Evolutionary conservation across 768 basidiomycete species (phyloP), one percentile per base, ranked within the genome.

Genomic region (Pluteus cervinus): DNA sequence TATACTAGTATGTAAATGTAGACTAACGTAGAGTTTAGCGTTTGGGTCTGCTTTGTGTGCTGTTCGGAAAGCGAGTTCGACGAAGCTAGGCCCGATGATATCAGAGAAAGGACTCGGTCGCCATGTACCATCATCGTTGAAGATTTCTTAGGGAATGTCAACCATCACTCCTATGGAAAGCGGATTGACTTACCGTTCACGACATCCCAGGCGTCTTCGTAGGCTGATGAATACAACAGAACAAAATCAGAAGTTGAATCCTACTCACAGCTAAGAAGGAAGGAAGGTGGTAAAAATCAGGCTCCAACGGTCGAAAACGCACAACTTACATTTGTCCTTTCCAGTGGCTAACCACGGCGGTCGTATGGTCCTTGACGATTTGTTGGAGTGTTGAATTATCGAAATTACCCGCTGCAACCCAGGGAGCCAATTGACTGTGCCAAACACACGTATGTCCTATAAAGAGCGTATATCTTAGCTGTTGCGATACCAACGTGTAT

Each of bases 401-500:
- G 51, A 70, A 74, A 18, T 52, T 52, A 17, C 66, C 68, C 15
- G 59, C 50, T 3, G 66, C 52, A 3, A 76, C 71, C 73, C 73
- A 76, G 48, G 50, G 54, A 4, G 73, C 67, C 5, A 77, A 68
- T 50, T 79, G 75, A 24, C 61, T 65, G 50, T 77, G 58, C 73
- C 73, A 74, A 6, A 73, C 69, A 21, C 63, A 68, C 42, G 63
- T 71, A 42, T 71, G 65, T 9, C 71, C 65, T 66, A 33, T 14
- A 15, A 32, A 9, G 12, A 14, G 18, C 10, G n/a, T n/a, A n/a
- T n/a, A n/a, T n/a, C n/a, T n/a, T n/a, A n/a, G n/a, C n/a, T n/a
- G n/a, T n/a, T n/a, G n/a, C n/a, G n/a, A n/a, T n/a, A n/a, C n/a
- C n/a, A n/a, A n/a, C n/a, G n/a, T 9, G 26, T 14, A 28, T 28